Percentiles rank a stretch among this genome's conserved stretches.
These are phyloP conservation scores for Colletotrichum camelliae DNA, from an alignment of 2,329 filamentous ascomycete genomes.

Conservation along the genomic window DNA sequence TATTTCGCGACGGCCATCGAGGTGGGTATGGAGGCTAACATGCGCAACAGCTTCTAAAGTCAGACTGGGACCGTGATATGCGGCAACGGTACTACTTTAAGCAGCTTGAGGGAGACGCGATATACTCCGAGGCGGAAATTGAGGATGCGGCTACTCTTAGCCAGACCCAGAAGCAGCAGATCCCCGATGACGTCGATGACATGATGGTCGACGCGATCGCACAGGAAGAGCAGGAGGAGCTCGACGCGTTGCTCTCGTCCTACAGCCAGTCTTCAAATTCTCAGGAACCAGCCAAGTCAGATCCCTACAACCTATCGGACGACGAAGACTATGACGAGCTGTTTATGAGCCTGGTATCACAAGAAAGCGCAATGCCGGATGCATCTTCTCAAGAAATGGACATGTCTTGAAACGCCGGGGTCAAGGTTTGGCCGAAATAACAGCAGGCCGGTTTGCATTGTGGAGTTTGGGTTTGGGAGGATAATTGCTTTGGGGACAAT, in stretches of 20 bases:
- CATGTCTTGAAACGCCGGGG: slow-evolving; percentile 37
- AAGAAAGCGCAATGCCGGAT: slow-evolving; percentile 35
- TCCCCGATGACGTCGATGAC: slow-evolving; percentile 43
- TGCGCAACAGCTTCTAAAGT: slow-evolving; percentile 35
- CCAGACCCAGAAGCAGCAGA: slow-evolving; percentile 26
- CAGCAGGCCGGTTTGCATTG: neutral
- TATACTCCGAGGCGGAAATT: slow-evolving; percentile 56
- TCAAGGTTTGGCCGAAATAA: neutral
- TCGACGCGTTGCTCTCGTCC: slow-evolving; percentile 61
- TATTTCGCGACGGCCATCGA: neutral
- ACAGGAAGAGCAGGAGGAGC: slow-evolving; percentile 58
- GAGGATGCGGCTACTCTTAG: slow-evolving; percentile 51
- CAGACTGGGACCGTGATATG: slow-evolving; percentile 39
- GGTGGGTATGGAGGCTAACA: neutral
- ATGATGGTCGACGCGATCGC: slow-evolving; percentile 59
- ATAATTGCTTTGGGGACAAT: neutral
- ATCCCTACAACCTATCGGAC: slow-evolving; percentile 44
- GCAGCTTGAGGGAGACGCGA: slow-evolving; percentile 41
- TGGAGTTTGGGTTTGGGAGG: neutral
- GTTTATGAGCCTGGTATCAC: slow-evolving; percentile 69
- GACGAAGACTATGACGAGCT: slow-evolving; percentile 67
- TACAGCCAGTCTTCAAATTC: slow-evolving; percentile 37
- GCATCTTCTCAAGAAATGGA: slow-evolving; percentile 50
- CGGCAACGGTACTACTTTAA: slow-evolving; percentile 35
- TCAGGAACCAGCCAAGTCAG: slow-evolving; percentile 29